Evolutionary conservation across 2,329 filamentous ascomycete genomes (phyloP), one percentile per base, ranked within the genome.

Genomic region (Acephala macrosclerotiorum): DNA sequence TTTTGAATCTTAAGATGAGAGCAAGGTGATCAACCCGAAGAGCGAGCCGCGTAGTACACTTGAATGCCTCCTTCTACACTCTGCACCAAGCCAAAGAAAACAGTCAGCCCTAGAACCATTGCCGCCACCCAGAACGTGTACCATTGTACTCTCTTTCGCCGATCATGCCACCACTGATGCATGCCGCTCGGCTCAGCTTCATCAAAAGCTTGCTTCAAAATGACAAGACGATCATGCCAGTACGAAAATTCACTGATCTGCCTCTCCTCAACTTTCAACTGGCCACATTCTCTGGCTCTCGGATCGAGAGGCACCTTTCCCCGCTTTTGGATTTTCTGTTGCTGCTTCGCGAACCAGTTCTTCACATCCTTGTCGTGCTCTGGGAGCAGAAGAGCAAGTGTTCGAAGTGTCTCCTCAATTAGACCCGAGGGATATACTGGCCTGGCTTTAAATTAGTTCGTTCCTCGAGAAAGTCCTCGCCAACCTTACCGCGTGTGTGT

Each of bases 121-220:
- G 57, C 49, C 20, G 66, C 81, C 3, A 83, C 75, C 81, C 81
- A 84, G 59, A 83, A 80, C 0, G 79, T 82, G 57, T 79, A 82
- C 80, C 80, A 82, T 58, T 83, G 80, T 0, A 79, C 77, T 0
- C 77, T 75, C 35, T 81, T 79, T 2, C 81, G 68, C 2, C 79
- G 67, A 66, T 83, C 81, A 60, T 77, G 69, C 81, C 81, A 84
- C 78, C 77, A 82, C 57, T 83, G 78, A 0, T 72, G 73, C 0
- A 83, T 59, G 0, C 72, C 77, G 38, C 70, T 71, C 11, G 80
- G 76, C 57, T 74, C 65, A 2, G 79, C 68, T 66, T 83, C 75
- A 68, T 83, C 76, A 58, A 79, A 80, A 14, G 73, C 75, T 60
- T 82, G 76, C 71, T 83, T 82, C 2, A 84, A 66, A 0, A 80